Conservation (phyloP, 2,329 filamentous ascomycete genomes). For the Talaromyces sp. region DNA sequence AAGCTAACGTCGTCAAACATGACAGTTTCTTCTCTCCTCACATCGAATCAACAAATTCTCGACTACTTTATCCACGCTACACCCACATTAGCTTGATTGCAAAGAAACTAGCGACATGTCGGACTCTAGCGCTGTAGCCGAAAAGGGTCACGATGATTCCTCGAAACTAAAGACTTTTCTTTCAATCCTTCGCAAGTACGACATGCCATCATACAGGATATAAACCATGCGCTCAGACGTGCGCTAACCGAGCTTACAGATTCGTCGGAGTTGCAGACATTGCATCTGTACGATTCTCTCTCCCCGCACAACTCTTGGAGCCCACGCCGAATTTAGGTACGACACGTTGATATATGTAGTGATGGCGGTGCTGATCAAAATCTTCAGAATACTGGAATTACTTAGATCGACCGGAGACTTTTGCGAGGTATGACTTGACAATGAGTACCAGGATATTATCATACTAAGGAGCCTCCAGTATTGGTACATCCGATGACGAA, state of each 20-base stretch:
- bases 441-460: conserved; percentile 15
- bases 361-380: conserved; percentile 1
- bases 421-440: conserved; percentile 53
- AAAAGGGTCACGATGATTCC: conserved; percentile 68
- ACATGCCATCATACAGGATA: not conserved
- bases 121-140: conserved; percentile 29
- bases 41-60: too few species aligned
- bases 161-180: conserved; percentile 89
- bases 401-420: conserved; percentile 88
- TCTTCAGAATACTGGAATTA: conserved; percentile 93
- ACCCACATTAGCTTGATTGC: not conserved
- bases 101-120: not conserved
- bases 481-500: conserved; percentile 84
- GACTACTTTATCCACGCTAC: not conserved
- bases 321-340: conserved; percentile 84
- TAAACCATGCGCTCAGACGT: conserved; percentile 9
- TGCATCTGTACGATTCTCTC: conserved; percentile 89
- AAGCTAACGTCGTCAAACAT: not conserved
- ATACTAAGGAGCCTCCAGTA: conserved; percentile 49
- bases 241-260: conserved; percentile 46
- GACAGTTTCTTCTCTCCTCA: not conserved
- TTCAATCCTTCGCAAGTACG: conserved; percentile 81
- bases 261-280: conserved; percentile 97
- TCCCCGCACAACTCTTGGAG: conserved; percentile 91
- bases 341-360: conserved; percentile 19